Conservation (phyloP, 768 basidiomycete species). For the Tephrocybe rancida region DNA sequence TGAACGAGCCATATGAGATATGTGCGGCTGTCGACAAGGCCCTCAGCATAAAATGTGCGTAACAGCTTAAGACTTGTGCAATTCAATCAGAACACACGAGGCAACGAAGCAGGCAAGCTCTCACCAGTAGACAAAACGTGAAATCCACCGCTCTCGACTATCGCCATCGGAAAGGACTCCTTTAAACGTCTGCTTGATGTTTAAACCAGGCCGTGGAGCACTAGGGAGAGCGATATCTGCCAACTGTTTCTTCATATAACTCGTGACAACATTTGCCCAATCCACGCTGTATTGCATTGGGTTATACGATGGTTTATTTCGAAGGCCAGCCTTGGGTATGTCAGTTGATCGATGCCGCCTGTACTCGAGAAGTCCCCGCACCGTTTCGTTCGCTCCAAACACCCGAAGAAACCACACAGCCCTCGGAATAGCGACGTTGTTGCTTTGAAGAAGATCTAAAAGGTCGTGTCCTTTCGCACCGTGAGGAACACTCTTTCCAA, state of each 20-base stretch:
- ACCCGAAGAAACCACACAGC: slow-evolving; percentile 90
- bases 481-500: slow-evolving; percentile 86
- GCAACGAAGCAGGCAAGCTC: slow-evolving; percentile 9
- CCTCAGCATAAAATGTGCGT: slow-evolving; percentile 78
- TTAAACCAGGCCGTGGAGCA: slow-evolving; percentile 72
- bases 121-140: slow-evolving; percentile 79
- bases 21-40: slow-evolving; percentile 75
- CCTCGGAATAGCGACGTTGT: slow-evolving; percentile 76
- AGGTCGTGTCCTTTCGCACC: slow-evolving; percentile 86
- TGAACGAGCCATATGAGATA: slow-evolving; percentile 82
- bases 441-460: slow-evolving; percentile 74
- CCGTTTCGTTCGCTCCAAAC: slow-evolving; percentile 86
- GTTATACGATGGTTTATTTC: slow-evolving; percentile 80
- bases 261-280: slow-evolving; percentile 81
- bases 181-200: slow-evolving; percentile 85
- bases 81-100: slow-evolving; percentile 3
- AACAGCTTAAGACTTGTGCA: slow-evolving; percentile 62
- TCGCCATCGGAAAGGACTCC: slow-evolving; percentile 75
- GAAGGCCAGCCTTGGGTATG: slow-evolving; percentile 54
- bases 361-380: slow-evolving; percentile 28
- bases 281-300: slow-evolving; percentile 84
- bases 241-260: slow-evolving; percentile 83
- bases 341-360: slow-evolving; percentile 2
- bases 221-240: slow-evolving; percentile 79
- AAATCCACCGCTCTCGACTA: slow-evolving; percentile 74